Conservation (phyloP, 2,329 filamentous ascomycete genomes). For the Claviceps africana region DNA sequence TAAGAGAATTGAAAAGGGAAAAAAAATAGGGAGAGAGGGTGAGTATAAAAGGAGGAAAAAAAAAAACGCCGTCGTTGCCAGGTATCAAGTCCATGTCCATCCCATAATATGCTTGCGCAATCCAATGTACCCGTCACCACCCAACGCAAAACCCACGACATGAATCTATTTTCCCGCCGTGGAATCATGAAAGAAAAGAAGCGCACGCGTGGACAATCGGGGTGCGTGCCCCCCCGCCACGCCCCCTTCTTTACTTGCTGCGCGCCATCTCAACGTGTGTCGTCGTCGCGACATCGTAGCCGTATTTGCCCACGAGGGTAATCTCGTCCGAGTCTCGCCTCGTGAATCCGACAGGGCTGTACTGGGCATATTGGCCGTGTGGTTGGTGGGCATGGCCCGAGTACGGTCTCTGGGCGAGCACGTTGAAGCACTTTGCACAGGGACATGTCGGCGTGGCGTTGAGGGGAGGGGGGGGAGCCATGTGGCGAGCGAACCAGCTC, state of each 20-base stretch:
- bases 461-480: constrained; percentile 24
- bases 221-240: neutral
- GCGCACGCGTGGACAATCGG: too few species aligned
- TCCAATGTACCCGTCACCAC: neutral
- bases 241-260: neutral
- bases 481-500: constrained; percentile 28
- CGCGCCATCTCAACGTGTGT: neutral
- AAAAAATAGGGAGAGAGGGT: too few species aligned
- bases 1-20: too few species aligned
- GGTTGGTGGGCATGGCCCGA: neutral
- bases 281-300: neutral
- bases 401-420: neutral
- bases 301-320: neutral
- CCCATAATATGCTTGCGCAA: neutral
- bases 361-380: neutral
- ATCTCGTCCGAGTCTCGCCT: neutral
- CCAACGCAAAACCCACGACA: neutral
- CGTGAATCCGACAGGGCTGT: neutral
- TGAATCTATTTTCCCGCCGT: neutral
- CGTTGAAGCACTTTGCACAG: constrained; percentile 15
- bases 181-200: neutral
- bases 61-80: neutral
- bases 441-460: constrained; percentile 21
- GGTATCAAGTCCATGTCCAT: neutral
- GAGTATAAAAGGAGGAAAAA: neutral